A percentile compares a stretch with the other conserved stretches of the same genome.
Evolutionary conservation across 176 grass and related monocot species (phyloP).

Genomic region (Lolium perenne): DNA sequence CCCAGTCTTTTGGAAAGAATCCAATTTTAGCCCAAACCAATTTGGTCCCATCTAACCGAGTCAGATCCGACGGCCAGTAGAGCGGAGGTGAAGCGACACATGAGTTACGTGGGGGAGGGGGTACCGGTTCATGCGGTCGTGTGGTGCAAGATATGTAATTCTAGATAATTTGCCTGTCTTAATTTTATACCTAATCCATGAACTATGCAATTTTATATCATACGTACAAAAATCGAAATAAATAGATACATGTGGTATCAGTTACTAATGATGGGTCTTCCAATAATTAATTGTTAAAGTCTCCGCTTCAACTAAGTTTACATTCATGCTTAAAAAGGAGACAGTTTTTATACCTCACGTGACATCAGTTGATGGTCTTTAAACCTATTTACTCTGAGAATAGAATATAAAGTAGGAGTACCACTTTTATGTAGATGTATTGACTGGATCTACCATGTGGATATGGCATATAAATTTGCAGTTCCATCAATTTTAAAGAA

Average conservation of each 20-base stretch:
- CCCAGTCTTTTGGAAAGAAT: neutral
- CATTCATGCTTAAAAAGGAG: neutral
- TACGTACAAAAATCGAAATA: neutral
- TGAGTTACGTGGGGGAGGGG: neutral
- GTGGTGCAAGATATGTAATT: neutral
- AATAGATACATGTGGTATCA: neutral
- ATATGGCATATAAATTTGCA: neutral
- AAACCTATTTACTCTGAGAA: neutral
- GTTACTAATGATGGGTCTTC: neutral
- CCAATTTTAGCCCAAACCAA: neutral
- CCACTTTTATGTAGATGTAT: neutral
- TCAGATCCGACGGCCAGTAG: neutral
- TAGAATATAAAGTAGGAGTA: neutral
- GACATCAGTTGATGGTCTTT: neutral
- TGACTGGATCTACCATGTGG: neutral
- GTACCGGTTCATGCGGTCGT: neutral
- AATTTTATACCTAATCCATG: neutral
- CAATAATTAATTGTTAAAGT: neutral
- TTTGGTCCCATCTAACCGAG: neutral
- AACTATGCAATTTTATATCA: neutral
- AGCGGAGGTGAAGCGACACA: neutral
- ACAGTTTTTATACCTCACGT: neutral
- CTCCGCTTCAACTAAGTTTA: neutral
- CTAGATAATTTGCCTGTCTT: neutral
- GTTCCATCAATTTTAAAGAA: no score